Conservation (phyloP, 1,139 yeast species). For the Pneumocystis carinii region DNA sequence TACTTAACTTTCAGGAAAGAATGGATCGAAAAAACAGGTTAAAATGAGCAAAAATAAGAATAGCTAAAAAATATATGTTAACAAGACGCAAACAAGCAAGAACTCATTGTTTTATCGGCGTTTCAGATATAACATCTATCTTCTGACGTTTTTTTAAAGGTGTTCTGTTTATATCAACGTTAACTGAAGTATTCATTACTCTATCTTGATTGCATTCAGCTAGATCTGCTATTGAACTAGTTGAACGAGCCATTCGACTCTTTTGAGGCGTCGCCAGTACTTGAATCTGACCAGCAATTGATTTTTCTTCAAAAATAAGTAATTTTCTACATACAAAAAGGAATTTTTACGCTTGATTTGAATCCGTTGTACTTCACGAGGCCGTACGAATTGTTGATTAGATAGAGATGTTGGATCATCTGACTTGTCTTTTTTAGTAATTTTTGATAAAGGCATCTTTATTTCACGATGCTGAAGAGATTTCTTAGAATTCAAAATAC, state of each 20-base stretch:
- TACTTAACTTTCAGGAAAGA: too few species aligned
- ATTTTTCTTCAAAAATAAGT: background rate
- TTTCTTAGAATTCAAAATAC: background rate
- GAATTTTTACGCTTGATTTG: background rate
- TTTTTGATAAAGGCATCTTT: background rate
- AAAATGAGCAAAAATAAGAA: too few species aligned
- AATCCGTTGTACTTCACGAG: background rate
- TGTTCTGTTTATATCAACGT: background rate
- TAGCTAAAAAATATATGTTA: too few species aligned
- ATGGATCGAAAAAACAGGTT: too few species aligned
- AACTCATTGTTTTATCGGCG: background rate
- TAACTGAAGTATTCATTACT: background rate
- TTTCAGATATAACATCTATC: background rate
- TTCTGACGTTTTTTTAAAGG: background rate
- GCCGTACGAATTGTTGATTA: background rate
- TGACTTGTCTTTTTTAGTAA: background rate
- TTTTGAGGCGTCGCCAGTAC: background rate
- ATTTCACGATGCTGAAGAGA: background rate
- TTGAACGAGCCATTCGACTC: background rate
- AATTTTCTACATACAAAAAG: background rate
- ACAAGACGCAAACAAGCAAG: too few species aligned
- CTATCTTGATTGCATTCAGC: too few species aligned
- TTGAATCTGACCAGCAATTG: background rate
- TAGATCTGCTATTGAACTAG: background rate
- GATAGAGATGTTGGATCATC: background rate